phyloP scores from a whole-genome alignment of 202 grass and related monocot species.

The Setaria viridis region DNA sequence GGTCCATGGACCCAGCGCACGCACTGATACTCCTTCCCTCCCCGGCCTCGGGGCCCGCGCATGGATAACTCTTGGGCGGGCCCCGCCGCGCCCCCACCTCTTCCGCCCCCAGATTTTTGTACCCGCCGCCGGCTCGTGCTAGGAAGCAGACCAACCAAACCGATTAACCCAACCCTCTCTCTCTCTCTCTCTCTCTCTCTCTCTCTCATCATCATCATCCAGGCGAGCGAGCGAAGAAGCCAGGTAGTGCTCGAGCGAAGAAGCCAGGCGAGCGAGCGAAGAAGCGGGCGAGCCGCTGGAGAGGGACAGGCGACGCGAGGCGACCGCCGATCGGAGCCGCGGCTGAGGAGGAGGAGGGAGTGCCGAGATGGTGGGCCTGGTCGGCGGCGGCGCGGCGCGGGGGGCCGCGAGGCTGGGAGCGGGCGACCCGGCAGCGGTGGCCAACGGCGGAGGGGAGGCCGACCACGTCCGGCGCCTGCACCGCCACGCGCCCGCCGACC shows the following conservation, averaged over 20 bases:
- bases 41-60: slow-evolving; percentile 41
- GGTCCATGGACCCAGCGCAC: slow-evolving; percentile 47
- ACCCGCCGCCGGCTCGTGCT: slow-evolving; percentile 34
- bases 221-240: not conserved
- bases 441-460: slow-evolving; percentile 33
- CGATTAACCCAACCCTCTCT: slow-evolving; percentile 1
- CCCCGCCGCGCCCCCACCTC: not conserved
- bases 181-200: not conserved
- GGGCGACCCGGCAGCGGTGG: slow-evolving; percentile 28
- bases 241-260: not conserved
- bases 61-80: slow-evolving; percentile 63
- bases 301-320: not conserved
- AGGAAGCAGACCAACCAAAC: not conserved
- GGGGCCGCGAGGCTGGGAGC: slow-evolving; percentile 20
- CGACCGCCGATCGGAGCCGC: not conserved
- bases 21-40: not conserved
- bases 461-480: slow-evolving; percentile 69
- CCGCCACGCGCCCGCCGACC: slow-evolving; percentile 58
- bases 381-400: slow-evolving; percentile 44
- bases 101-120: slow-evolving; percentile 52
- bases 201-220: not conserved
- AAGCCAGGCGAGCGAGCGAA: not conserved
- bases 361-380: slow-evolving; percentile 56
- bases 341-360: not conserved
- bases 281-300: not conserved